Evolutionary conservation across 495 filamentous ascomycete genomes (phyloP), one percentile per base, ranked within the genome.

Genomic region (Chaetomium fimeti): DNA sequence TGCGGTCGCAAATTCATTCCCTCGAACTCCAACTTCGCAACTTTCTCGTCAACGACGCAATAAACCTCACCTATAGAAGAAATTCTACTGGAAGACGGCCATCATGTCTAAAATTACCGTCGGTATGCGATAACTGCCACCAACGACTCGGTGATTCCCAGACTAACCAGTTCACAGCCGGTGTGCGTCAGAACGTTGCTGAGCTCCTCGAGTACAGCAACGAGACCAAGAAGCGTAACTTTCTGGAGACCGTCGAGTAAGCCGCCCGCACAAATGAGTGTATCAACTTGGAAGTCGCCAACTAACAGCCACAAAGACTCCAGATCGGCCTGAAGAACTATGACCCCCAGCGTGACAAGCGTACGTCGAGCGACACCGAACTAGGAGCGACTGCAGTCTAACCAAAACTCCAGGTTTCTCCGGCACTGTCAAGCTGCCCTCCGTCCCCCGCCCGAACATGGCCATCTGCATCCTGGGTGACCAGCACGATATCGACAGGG

Each of bases 301-400:
- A 27, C 60, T 62, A 51, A 62, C 60, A 4, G 1, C 38, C 38
- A 2, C 22, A 36, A 45, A 63, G 52, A 62, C 91, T 98, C 75
- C 93, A 98, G 82, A 97, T 98, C 85, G 94, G 94, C 76, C 89
- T 98, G 77, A 98, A 98, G 90, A 98, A 98, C 90, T 98, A 98
- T 85, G 94, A 98, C 76, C 94, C 94, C 76, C 93, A 97, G 87
- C 92, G 93, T 89, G 94, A 98, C 84, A 98, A 98, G 92, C 94
- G 94, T 32, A 32, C 29, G 20, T 22, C 20, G 12, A 29, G 22
- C 16, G 16, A 47, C 24, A 38, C 38, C 6, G 12, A 20, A n/a
- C 27, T 22, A 51, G 5, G 15, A 24, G 20, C 49, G 36, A 56
- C 15, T 38, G 18, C 15, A 24, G n/a, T 28, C 15, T 28, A 63